Evolutionary conservation across 2,329 filamentous ascomycete genomes (phyloP), one percentile per base, ranked within the genome.

Genomic region (Microcyclospora tardicrescens): DNA sequence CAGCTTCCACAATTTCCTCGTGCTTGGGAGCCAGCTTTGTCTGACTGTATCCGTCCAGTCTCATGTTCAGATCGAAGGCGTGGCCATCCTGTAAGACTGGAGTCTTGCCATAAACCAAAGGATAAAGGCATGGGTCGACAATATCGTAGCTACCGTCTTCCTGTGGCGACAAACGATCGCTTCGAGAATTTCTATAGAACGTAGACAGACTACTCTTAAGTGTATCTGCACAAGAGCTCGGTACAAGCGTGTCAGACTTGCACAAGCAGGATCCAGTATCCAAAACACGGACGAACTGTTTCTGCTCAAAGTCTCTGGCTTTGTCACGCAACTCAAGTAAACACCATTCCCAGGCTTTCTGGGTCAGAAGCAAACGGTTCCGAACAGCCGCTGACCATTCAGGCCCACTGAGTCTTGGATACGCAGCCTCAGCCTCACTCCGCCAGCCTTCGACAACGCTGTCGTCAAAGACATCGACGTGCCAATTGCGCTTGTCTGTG

Each of bases 241-340:
- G 41, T 2, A 77, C 53, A 2, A 63, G 51, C 1, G 43, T 54
- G 50, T 76, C 72, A 0, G 72, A 71, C 49, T 77, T 76, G 43
- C 63, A 65, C 5, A 73, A 56, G 32, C 61, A 60, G 4, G 51
- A 50, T 9, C 40, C 41, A 3, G 60, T 59, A 39, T 73, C 69
- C 14, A 70, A 58, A 4, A 65, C 59, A 5, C 58, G 56, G 6
- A 71, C 50, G 5, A 67, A 51, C 2, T 59, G 52, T 9, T 56
- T 61, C 5, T 58, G 38, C 36, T 62, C 52, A 44, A 64, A 64
- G 12, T 63, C 49, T 12, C 47, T 49, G 2, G 69, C 68, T 48
- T 74, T 74, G 51, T 61, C 62, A 12, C 56, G 60, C 0, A 75
- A 61, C 46, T 75, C 71, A 6, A 58, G 46, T n/a, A 71, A 35